Base-by-base conservation (phyloP, 1,284 basidiomycete species). In the Omphalotus olearius region DNA sequence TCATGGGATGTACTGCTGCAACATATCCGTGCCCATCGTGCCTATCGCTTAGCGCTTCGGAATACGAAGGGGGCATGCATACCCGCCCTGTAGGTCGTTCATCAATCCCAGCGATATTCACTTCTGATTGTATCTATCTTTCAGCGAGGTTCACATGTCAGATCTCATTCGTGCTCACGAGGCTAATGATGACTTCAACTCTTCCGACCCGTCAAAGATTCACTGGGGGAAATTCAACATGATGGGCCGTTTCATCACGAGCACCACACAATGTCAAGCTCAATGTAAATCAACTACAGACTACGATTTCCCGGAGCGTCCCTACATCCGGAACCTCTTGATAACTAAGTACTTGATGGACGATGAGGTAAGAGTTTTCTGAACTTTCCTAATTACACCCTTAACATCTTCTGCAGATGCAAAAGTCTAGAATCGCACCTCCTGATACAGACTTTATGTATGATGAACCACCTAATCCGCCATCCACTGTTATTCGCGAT, bases 161-260 rank as follows among this genome's bases (percentile, higher is more conserved):
- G 88, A 91, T 65, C 74, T 91, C 40, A 84, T 88, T 47, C 80
- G 82, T 55, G 82, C 88, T 6, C 81, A 91, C 55, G 87, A 88
- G 68, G 85, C 82, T 53, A 91, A 91, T 56, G 71, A 74, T 6
- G 86, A 91, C 60, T 72, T 75, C 55, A 78, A 81, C 56, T 68
- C 77, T 11, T 70, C 75, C 16, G 82, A 88, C 59, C 69, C 77
- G 4, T 69, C 63, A 30, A 84, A 83, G 65, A 86, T 91, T 45
- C 88, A 91, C 59, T 91, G 88, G 88, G 88, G 84, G 18, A 91
- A 91, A 66, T 91, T 85, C 66, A 89, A 85, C 61, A 83, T 91
- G 82, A 85, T 91, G 72, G 89, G 85, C 28, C 75, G 79, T 52
- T 89, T 90, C 62, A 82, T 91, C 55, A 77, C 78, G 50, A 79